These are phyloP conservation scores for Trichoderma cornu-damae DNA, from an alignment of 2,329 filamentous ascomycete genomes.

Conservation along the genomic window DNA sequence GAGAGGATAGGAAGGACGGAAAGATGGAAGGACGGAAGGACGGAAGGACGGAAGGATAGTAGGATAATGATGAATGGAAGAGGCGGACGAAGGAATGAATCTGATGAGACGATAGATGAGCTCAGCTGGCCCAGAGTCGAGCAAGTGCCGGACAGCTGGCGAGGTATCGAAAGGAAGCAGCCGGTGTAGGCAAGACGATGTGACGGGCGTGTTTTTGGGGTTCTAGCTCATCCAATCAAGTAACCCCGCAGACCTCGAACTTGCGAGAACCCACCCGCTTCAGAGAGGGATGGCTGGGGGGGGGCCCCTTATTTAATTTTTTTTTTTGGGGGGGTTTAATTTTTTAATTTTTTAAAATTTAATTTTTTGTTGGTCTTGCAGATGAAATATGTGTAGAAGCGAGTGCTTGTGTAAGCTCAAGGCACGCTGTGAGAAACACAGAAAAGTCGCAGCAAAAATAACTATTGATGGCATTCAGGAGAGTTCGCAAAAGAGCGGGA, in stretches of 20 bases:
- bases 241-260: conserved; percentile 16
- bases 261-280: neutral
- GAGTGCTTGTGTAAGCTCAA: neutral
- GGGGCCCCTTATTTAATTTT: conserved; percentile 10
- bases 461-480: neutral
- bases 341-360: too few relatives aligned
- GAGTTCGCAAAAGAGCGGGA: neutral
- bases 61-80: too few relatives aligned
- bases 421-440: neutral
- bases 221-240: conserved; percentile 14
- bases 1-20: neutral
- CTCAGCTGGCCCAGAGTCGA: conserved; percentile 5
- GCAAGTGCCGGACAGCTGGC: conserved; percentile 1
- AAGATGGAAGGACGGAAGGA: conserved; percentile 15
- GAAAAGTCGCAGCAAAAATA: neutral
- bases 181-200: conserved; percentile 12
- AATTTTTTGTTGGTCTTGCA: neutral
- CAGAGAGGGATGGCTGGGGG: conserved; percentile 1
- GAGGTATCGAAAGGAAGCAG: conserved; percentile 13
- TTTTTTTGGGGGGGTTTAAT: neutral
- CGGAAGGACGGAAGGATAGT: neutral
- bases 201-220: conserved; percentile 14
- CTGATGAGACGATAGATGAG: conserved; percentile 3
- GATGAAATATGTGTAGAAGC: neutral
- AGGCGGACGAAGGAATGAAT: neutral